Percentiles rank a stretch among this genome's conserved stretches.
These are phyloP conservation scores for Wallacemonas rigidus DNA, from an alignment of 208 protist genomes.

Conservation along the genomic window DNA sequence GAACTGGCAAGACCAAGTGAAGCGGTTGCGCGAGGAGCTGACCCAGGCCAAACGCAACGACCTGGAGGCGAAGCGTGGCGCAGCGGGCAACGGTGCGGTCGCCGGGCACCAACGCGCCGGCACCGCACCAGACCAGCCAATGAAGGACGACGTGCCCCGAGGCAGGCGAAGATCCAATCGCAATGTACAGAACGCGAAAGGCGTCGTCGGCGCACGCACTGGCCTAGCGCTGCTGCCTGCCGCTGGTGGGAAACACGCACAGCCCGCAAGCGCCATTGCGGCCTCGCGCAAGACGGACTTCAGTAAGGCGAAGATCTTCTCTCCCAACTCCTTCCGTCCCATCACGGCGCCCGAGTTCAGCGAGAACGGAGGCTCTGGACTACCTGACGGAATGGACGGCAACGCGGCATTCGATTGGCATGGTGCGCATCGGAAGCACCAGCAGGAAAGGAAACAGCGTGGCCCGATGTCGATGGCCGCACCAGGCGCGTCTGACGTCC, in stretches of 20 bases:
- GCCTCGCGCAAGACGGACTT: slow-evolving; percentile 47
- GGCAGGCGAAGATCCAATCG: neutral
- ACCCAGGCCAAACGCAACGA: slow-evolving; percentile 70
- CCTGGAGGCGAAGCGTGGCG: slow-evolving; percentile 28
- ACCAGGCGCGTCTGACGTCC: neutral
- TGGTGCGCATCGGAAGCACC: slow-evolving; percentile 7
- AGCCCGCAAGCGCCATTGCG: slow-evolving; percentile 10
- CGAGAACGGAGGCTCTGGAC: neutral
- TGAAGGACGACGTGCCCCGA: neutral
- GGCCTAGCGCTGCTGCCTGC: neutral
- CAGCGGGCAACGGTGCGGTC: neutral
- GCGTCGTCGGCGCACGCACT: neutral
- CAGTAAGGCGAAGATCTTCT: slow-evolving; percentile 59
- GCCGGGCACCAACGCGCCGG: slow-evolving; percentile 58
- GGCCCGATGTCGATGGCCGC: neutral
- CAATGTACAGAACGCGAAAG: neutral
- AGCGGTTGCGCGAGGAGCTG: slow-evolving; percentile 80
- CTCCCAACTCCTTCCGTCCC: slow-evolving; percentile 55
- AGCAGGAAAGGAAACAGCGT: neutral
- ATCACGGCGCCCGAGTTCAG: slow-evolving; percentile 65
- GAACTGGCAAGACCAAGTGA: slow-evolving; percentile 86
- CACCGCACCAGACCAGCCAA: slow-evolving; percentile 64
- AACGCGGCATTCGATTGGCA: slow-evolving; percentile 12
- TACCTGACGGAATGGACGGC: neutral
- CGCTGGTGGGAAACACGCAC: neutral